A percentile compares a stretch with the other conserved stretches of the same genome.
These are phyloP conservation scores for Imleria badia DNA, from an alignment of 768 basidiomycete genomes.

Conservation along the genomic window DNA sequence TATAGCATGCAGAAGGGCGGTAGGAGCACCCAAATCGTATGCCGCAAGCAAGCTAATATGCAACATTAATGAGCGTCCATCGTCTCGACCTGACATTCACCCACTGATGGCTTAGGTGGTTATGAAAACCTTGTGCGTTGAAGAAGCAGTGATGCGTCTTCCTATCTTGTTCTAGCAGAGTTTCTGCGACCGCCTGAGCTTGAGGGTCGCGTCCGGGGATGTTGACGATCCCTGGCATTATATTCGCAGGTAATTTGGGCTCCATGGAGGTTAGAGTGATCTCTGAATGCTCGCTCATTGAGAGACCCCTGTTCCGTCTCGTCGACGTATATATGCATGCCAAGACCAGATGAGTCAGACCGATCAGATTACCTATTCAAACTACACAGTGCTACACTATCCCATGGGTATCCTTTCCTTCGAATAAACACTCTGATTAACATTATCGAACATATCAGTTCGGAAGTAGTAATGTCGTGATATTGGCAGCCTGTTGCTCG, in stretches of 20 bases:
- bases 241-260: constrained; percentile 14
- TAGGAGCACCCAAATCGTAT: constrained; percentile 54
- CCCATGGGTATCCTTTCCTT: background rate
- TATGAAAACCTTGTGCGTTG: constrained; percentile 46
- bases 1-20: constrained; percentile 46
- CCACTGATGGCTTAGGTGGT: constrained; percentile 62
- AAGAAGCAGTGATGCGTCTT: constrained; percentile 53
- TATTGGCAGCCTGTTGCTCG: constrained; percentile 18
- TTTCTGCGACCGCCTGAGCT: constrained; percentile 42
- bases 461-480: constrained; percentile 18
- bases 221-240: constrained; percentile 43
- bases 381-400: background rate
- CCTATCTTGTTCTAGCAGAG: constrained; percentile 48
- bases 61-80: background rate
- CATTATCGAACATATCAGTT: background rate
- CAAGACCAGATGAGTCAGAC: too few relatives aligned
- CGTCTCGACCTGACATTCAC: constrained; percentile 11
- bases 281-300: background rate
- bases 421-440: background rate
- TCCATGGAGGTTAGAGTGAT: background rate
- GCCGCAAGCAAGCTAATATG: constrained; percentile 49
- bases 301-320: too few relatives aligned
- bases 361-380: background rate
- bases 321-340: too few relatives aligned
- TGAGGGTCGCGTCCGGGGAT: constrained; percentile 45